These are phyloP conservation scores for Candida mesenterica DNA, from an alignment of 1,139 yeast species.

Conservation along the genomic window DNA sequence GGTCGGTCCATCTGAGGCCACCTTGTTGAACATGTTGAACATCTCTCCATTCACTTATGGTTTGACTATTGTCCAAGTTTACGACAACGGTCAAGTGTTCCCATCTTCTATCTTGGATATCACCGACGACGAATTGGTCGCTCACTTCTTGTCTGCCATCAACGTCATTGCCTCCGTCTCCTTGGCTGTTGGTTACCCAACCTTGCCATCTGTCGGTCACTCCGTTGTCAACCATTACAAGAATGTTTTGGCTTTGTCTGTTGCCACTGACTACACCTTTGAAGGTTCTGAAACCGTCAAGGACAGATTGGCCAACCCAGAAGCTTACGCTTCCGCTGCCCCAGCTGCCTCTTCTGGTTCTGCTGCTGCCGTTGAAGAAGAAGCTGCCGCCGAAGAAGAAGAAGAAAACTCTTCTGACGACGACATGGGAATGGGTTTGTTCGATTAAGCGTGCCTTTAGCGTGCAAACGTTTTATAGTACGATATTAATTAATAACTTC, in stretches of 20 bases:
- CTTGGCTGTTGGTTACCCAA: constrained; percentile 98
- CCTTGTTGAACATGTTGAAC: constrained; percentile 98
- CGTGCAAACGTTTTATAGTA: too few species aligned
- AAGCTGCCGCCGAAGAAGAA: constrained; percentile 64
- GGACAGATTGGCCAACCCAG: constrained; percentile 84
- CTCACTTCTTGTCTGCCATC: constrained; percentile 91
- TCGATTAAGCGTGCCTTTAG: constrained; percentile 63
- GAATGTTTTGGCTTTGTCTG: constrained; percentile 95
- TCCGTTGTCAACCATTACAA: constrained; percentile 98
- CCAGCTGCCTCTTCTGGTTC: constrained; percentile 92
- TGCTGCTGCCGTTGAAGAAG: constrained; percentile 68
- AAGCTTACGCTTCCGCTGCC: constrained; percentile 99
- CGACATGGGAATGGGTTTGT: constrained; percentile 98
- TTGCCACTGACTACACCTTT: constrained; percentile 98
- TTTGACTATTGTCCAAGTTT: constrained; percentile 93
- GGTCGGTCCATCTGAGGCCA: constrained; percentile 99
- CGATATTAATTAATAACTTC: too few species aligned
- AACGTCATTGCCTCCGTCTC: constrained; percentile 94
- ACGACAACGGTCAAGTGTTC: constrained; percentile 98
- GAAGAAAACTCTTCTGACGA: constrained; percentile 74
- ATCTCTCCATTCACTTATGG: constrained; percentile 99
- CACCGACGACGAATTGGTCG: constrained; percentile 94
- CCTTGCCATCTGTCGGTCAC: constrained; percentile 99
- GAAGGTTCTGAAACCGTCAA: constrained; percentile 99
- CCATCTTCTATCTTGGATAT: constrained; percentile 95